Evolutionary conservation across 495 filamentous ascomycete species (phyloP).

Genomic region (Penicillium arizonense): DNA sequence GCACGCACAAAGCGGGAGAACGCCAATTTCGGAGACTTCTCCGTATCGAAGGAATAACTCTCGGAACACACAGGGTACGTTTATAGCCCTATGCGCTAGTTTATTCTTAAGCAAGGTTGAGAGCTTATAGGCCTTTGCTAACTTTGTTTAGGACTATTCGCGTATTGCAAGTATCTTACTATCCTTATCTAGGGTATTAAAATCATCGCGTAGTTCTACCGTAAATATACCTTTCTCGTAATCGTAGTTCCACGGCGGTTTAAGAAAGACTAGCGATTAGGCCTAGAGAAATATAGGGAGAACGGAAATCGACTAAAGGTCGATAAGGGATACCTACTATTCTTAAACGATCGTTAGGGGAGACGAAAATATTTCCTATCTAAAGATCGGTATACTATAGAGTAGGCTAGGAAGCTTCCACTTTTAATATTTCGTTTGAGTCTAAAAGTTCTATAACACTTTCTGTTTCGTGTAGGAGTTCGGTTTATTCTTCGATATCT

Average conservation of each 20-base stretch:
- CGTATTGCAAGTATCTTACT: slow-evolving; percentile 18
- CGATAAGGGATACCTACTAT: slow-evolving; percentile 30
- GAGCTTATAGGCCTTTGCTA: slow-evolving; percentile 36
- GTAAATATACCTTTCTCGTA: slow-evolving; percentile 26
- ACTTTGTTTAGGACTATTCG: slow-evolving; percentile 23
- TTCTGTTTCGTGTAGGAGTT: slow-evolving; percentile 16
- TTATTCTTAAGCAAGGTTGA: slow-evolving; percentile 26
- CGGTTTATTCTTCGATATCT: slow-evolving; percentile 16
- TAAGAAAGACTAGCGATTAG: slow-evolving; percentile 32
- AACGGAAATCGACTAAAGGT: slow-evolving; percentile 28
- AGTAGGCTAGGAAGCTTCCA: slow-evolving; percentile 20
- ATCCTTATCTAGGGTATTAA: slow-evolving; percentile 27
- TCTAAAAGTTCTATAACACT: slow-evolving; percentile 20
- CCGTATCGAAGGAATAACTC: slow-evolving; percentile 35
- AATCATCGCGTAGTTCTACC: slow-evolving; percentile 28
- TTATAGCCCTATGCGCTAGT: slow-evolving; percentile 27
- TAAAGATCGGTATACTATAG: slow-evolving; percentile 40
- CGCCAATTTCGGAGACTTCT: slow-evolving; percentile 29
- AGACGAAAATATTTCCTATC: slow-evolving; percentile 37
- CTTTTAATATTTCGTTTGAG: slow-evolving; percentile 11
- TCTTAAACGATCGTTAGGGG: slow-evolving; percentile 16
- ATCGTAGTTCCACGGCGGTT: slow-evolving; percentile 21
- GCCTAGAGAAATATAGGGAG: slow-evolving; percentile 30
- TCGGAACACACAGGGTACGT: slow-evolving; percentile 28
- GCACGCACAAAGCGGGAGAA: slow-evolving; percentile 33